Evolutionary conservation across 495 filamentous ascomycete species (phyloP).

Genomic region (Annulohypoxylon stygium): DNA sequence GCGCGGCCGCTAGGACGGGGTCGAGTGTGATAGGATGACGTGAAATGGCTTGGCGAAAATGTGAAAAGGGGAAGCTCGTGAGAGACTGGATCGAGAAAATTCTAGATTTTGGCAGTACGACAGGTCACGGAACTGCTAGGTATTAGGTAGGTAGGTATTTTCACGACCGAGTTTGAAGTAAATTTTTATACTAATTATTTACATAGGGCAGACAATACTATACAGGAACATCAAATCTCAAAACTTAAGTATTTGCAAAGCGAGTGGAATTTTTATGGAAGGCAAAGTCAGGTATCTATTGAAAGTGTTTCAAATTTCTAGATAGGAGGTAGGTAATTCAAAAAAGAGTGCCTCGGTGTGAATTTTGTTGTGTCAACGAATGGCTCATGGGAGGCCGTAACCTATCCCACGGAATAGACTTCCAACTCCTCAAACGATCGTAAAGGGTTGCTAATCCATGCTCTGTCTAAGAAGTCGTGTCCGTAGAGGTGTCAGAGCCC

Average conservation of each 20-base stretch:
- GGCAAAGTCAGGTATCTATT: constrained; percentile 4
- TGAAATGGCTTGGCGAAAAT: background rate
- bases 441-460: constrained; percentile 3
- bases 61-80: background rate
- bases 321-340: constrained; percentile 1
- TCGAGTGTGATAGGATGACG: background rate
- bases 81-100: background rate
- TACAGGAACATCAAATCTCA: background rate
- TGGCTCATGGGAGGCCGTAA: background rate
- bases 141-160: background rate
- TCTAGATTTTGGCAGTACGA: background rate
- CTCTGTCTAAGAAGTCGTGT: background rate
- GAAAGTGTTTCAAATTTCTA: constrained; percentile 9
- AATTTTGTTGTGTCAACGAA: constrained; percentile 8
- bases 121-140: background rate
- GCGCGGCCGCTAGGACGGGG: background rate
- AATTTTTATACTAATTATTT: background rate
- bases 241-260: constrained; percentile 1
- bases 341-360: constrained; percentile 16
- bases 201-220: background rate
- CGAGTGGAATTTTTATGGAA: constrained; percentile 3
- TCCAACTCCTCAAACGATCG: constrained; percentile 4
- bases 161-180: background rate
- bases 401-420: constrained; percentile 6
- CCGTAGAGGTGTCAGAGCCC: background rate